These are phyloP conservation scores for Aspergillus clavatus DNA, from an alignment of 2,329 filamentous ascomycete species.

Conservation along the genomic window DNA sequence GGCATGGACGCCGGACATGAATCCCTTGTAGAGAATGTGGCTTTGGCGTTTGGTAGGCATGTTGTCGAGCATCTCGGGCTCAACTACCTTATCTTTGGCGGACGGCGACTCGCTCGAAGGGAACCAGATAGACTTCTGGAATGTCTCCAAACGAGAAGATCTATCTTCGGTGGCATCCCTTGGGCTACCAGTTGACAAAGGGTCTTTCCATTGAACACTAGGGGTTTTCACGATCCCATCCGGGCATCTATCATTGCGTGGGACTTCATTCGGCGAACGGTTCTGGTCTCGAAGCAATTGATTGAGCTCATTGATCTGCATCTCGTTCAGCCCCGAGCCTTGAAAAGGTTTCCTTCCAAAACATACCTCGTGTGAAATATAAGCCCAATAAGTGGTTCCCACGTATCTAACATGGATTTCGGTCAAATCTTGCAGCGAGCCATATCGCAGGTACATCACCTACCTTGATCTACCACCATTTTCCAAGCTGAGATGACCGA, in stretches of 20 bases:
- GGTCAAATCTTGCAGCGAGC: neutral
- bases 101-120: slow-evolving; percentile 34
- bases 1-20: slow-evolving; percentile 45
- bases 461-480: slow-evolving; percentile 42
- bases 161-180: slow-evolving; percentile 4
- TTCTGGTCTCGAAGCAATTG: slow-evolving; percentile 41
- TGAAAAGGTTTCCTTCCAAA: neutral
- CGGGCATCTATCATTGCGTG: slow-evolving; percentile 16
- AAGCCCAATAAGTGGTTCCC: slow-evolving; percentile 44
- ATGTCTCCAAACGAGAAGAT: slow-evolving; percentile 25
- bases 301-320: slow-evolving; percentile 42
- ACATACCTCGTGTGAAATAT: slow-evolving; percentile 41
- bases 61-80: slow-evolving; percentile 39
- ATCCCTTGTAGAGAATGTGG: slow-evolving; percentile 44
- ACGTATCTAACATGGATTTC: slow-evolving; percentile 35
- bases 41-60: slow-evolving; percentile 43
- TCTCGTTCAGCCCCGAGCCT: slow-evolving; percentile 9
- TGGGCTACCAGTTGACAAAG: slow-evolving; percentile 11
- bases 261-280: slow-evolving; percentile 28
- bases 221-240: slow-evolving; percentile 19
- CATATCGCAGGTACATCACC: slow-evolving; percentile 16
- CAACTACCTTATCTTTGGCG: slow-evolving; percentile 28
- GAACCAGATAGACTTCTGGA: slow-evolving; percentile 36
- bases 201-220: slow-evolving; percentile 18
- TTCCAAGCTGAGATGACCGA: slow-evolving; percentile 41